Conservation (phyloP, 2,329 filamentous ascomycete genomes). For the Ceratocystis alfenasii region DNA sequence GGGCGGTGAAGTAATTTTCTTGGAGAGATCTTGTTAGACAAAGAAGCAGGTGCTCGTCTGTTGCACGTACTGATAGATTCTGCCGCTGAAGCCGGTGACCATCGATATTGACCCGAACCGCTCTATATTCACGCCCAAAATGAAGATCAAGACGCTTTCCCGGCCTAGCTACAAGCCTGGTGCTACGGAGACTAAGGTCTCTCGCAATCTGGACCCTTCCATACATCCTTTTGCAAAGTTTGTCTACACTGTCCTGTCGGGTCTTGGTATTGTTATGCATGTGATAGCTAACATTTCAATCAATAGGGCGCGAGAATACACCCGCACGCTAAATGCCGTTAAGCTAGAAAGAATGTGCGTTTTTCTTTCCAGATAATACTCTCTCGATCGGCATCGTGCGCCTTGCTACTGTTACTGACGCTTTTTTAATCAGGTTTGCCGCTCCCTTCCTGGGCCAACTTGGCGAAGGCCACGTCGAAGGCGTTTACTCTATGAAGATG, state of each 20-base stretch:
- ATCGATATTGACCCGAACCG: no score
- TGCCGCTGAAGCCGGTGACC: neutral
- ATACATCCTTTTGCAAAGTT: constrained; percentile 63
- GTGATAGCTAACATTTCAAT: constrained; percentile 12
- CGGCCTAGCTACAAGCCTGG: constrained; percentile 56
- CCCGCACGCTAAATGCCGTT: constrained; percentile 56
- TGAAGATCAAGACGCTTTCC: constrained; percentile 55
- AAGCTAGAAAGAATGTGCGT: constrained; percentile 85
- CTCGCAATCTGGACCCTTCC: constrained; percentile 67
- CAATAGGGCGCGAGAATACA: constrained; percentile 59
- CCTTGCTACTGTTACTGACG: neutral
- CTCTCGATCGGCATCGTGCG: neutral
- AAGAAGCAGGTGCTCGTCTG: neutral
- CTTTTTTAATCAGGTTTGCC: constrained; percentile 27
- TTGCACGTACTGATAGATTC: neutral
- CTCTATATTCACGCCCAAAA: neutral
- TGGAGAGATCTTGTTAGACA: constrained; percentile 4
- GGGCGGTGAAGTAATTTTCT: constrained; percentile 22
- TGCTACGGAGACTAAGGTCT: constrained; percentile 52
- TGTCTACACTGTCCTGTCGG: neutral
- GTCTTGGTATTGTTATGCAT: neutral
- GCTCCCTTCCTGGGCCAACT: constrained; percentile 68
- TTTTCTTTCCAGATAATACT: neutral
- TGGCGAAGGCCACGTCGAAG: constrained; percentile 83
- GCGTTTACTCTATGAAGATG: constrained; percentile 65